Evolutionary conservation across 257 asterid species (phyloP).

Genomic region (Nicotiana sylvestris): DNA sequence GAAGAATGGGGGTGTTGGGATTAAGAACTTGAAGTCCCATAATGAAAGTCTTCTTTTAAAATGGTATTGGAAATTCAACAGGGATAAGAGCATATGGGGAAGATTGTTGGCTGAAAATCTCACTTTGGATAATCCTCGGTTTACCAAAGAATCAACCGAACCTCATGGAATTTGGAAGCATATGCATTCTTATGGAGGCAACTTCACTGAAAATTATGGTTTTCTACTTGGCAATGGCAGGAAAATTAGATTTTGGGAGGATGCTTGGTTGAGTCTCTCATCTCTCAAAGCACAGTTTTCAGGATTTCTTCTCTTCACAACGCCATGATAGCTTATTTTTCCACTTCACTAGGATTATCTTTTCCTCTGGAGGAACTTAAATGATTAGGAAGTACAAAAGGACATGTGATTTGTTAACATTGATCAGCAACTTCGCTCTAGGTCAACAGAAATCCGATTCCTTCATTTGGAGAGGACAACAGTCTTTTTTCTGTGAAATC

Average conservation of each 20-base stretch:
- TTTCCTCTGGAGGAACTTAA: not conserved
- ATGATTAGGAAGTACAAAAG: not conserved
- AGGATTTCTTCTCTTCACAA: not conserved
- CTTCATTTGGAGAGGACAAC: not conserved
- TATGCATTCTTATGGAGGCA: not conserved
- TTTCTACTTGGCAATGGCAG: not conserved
- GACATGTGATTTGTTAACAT: not conserved
- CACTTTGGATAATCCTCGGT: not conserved
- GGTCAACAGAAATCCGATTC: not conserved
- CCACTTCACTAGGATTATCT: not conserved
- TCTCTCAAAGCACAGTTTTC: not conserved
- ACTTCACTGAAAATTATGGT: not conserved
- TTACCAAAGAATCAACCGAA: not conserved
- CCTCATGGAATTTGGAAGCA: not conserved
- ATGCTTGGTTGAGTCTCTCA: not conserved
- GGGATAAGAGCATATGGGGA: not conserved
- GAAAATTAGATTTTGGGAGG: not conserved
- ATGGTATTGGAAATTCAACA: not conserved
- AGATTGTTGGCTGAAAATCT: not conserved
- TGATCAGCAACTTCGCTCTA: not conserved
- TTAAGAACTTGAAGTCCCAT: not conserved
- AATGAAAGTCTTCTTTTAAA: not conserved
- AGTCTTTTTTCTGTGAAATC: no score
- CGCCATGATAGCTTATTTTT: not conserved
- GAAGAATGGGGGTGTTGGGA: not conserved